Percentiles rank a stretch among this genome's conserved stretches.
These are phyloP conservation scores for Scutellaria barbata DNA, from an alignment of 257 asterid species.

Conservation along the genomic window DNA sequence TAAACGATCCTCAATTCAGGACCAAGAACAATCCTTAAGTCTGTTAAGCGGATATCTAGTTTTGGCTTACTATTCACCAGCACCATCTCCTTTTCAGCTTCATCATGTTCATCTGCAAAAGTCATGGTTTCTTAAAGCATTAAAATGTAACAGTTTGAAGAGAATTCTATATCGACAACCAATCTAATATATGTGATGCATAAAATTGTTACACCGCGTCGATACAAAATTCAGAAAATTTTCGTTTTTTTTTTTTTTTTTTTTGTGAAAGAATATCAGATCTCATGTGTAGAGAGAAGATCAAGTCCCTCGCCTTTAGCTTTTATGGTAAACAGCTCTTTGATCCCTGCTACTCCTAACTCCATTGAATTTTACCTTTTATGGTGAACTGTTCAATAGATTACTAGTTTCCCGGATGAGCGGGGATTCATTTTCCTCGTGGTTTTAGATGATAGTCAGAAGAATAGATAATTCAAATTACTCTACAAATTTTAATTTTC, in stretches of 20 bases:
- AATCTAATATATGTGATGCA: conserved; percentile 7
- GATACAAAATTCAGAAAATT: neutral
- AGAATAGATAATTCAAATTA: conserved; percentile 3
- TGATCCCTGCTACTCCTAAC: too few species aligned
- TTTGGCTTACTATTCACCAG: conserved; percentile 77
- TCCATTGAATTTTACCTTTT: too few species aligned
- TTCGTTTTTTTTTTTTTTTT: neutral
- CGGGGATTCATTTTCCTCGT: neutral
- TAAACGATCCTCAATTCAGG: conserved; percentile 92
- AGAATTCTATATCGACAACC: conserved; percentile 18
- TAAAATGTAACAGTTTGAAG: conserved; percentile 27
- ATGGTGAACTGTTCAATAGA: neutral
- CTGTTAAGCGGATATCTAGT: conserved; percentile 79
- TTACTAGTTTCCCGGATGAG: neutral
- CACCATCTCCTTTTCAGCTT: conserved; percentile 79
- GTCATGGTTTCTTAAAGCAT: conserved; percentile 29
- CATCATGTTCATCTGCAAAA: conserved; percentile 71
- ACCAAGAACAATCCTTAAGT: conserved; percentile 83
- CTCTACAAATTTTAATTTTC: conserved; percentile 4
- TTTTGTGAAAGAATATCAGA: neutral
- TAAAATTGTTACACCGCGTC: neutral
- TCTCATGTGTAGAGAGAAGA: neutral
- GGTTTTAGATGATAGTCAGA: neutral
- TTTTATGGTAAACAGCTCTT: too few species aligned
- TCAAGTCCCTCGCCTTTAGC: neutral